A percentile compares a stretch with the other conserved stretches of the same genome.
Evolutionary conservation across 495 filamentous ascomycete species (phyloP).

Genomic region (Xylaria cubensis): DNA sequence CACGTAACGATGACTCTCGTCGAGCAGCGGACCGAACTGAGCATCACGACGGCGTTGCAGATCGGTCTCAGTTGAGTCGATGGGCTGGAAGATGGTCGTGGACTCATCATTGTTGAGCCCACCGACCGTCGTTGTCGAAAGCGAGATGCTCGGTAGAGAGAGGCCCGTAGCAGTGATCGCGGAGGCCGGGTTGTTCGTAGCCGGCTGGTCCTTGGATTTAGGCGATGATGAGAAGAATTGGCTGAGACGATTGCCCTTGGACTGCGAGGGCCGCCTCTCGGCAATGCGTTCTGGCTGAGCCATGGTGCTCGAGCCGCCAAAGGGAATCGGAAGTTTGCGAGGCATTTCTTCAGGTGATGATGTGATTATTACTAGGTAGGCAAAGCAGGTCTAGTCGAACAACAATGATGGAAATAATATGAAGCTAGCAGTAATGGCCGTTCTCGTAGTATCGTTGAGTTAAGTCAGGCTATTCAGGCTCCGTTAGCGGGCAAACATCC

Average conservation of each 20-base stretch:
- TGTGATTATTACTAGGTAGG: constrained; percentile 29
- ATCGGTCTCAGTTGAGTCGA: constrained; percentile 82
- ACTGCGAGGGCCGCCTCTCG: constrained; percentile 62
- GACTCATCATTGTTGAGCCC: constrained; percentile 72
- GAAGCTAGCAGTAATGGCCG: constrained; percentile 17
- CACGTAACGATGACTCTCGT: constrained; percentile 80
- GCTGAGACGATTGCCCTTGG: constrained; percentile 63
- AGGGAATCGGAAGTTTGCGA: constrained; percentile 55
- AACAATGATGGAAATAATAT: constrained; percentile 23
- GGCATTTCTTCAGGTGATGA: constrained; percentile 48
- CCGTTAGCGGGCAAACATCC: not conserved
- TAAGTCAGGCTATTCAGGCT: not conserved
- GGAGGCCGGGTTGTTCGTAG: constrained; percentile 62
- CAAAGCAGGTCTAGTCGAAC: constrained; percentile 18
- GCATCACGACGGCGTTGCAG: constrained; percentile 79
- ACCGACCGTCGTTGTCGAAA: constrained; percentile 86
- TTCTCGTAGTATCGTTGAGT: constrained; percentile 14
- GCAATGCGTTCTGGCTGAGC: constrained; percentile 46
- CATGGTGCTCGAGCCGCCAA: constrained; percentile 40
- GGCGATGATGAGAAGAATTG: constrained; percentile 72
- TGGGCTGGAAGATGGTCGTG: constrained; percentile 89
- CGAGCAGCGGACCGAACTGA: constrained; percentile 88
- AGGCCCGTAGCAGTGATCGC: constrained; percentile 70
- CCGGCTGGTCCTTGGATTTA: constrained; percentile 66
- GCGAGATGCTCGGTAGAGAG: constrained; percentile 88